These are phyloP conservation scores for Penicillium decumbens DNA, from an alignment of 2,329 filamentous ascomycete genomes.

Conservation along the genomic window DNA sequence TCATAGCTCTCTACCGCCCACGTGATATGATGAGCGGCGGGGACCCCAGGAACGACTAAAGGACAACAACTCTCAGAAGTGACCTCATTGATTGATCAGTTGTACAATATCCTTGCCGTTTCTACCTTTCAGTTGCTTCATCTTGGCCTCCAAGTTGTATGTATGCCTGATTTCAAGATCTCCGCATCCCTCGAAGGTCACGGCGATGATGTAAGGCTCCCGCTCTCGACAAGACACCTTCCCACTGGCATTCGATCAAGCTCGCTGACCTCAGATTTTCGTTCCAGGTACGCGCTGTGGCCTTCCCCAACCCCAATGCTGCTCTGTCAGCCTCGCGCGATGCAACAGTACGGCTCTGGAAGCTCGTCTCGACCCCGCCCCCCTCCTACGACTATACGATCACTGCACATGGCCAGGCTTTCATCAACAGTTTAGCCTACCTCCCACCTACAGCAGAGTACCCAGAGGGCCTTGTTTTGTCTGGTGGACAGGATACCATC, in stretches of 20 bases:
- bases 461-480: constrained; percentile 76
- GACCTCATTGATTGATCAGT: constrained; percentile 11
- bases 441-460: constrained; percentile 63
- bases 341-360: constrained; percentile 84
- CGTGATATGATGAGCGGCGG: constrained; percentile 30
- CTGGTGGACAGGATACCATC: constrained; percentile 85
- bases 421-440: constrained; percentile 80
- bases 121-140: background rate
- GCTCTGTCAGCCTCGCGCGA: constrained; percentile 87
- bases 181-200: constrained; percentile 86
- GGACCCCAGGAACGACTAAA: constrained; percentile 26
- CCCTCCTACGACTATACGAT: constrained; percentile 73
- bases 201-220: constrained; percentile 74
- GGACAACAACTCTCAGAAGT: constrained; percentile 18
- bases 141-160: constrained; percentile 20
- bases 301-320: constrained; percentile 66
- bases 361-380: constrained; percentile 59
- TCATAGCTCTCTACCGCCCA: constrained; percentile 28
- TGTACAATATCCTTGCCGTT: background rate
- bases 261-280: constrained; percentile 59
- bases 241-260: constrained; percentile 16
- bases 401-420: constrained; percentile 72
- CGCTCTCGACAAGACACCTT: constrained; percentile 13
- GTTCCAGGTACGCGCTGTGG: constrained; percentile 74
- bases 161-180: constrained; percentile 83